These are phyloP conservation scores for Durotheca rogersii DNA, from an alignment of 495 filamentous ascomycete genomes.

Conservation along the genomic window DNA sequence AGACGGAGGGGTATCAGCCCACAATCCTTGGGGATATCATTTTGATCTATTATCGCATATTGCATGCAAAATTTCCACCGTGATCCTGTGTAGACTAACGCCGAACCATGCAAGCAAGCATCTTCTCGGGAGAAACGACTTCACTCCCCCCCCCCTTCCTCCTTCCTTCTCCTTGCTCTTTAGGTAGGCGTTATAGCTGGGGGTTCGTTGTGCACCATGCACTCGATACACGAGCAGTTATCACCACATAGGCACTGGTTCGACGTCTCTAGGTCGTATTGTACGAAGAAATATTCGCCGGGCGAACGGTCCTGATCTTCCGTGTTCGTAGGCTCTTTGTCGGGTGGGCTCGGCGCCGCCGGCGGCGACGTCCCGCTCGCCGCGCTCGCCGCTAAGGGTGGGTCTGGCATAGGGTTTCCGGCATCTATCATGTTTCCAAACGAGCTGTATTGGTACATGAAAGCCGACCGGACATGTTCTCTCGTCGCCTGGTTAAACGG, in stretches of 20 bases:
- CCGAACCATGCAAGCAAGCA: neutral
- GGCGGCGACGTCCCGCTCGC: slow-evolving; percentile 26
- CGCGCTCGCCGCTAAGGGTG: slow-evolving; percentile 8
- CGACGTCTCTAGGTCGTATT: slow-evolving; percentile 43
- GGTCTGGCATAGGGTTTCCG: slow-evolving; percentile 8
- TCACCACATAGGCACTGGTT: slow-evolving; percentile 48
- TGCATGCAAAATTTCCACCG: neutral
- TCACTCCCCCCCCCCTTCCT: neutral
- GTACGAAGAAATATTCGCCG: slow-evolving; percentile 53
- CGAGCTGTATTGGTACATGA: slow-evolving; percentile 18
- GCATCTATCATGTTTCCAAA: slow-evolving; percentile 11
- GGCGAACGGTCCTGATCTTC: slow-evolving; percentile 47
- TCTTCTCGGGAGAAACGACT: neutral
- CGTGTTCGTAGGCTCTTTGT: slow-evolving; percentile 41
- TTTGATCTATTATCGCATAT: slow-evolving; percentile 8
- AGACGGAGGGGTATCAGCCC: neutral
- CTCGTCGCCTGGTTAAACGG: slow-evolving; percentile 73
- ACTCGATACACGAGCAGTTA: slow-evolving; percentile 54
- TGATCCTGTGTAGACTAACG: neutral
- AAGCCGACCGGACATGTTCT: slow-evolving; percentile 56
- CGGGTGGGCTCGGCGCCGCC: slow-evolving; percentile 40
- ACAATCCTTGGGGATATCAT: slow-evolving; percentile 10
- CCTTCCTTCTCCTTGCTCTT: neutral
- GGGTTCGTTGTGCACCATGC: slow-evolving; percentile 29
- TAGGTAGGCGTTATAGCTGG: slow-evolving; percentile 11